These are phyloP conservation scores for Penicillium sp. DNA, from an alignment of 2,329 filamentous ascomycete species.

Conservation along the genomic window DNA sequence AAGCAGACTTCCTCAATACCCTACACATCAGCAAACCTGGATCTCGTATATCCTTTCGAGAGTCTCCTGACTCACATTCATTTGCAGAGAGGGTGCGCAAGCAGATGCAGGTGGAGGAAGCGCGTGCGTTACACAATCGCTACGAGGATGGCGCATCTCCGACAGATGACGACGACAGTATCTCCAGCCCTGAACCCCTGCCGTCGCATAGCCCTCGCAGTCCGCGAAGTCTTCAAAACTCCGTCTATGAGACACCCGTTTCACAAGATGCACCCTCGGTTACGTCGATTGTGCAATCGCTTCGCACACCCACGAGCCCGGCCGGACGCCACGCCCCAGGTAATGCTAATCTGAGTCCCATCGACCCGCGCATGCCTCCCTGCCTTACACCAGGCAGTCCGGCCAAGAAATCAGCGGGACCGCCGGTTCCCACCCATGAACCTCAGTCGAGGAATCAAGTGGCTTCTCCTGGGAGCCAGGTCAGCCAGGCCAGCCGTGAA, in stretches of 20 bases:
- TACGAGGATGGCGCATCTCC: slow-evolving; percentile 33
- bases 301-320: slow-evolving; percentile 28
- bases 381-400: slow-evolving; percentile 23
- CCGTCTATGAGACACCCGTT: slow-evolving; percentile 25
- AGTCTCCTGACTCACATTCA: slow-evolving; percentile 42
- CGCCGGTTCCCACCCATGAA: slow-evolving; percentile 6
- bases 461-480: slow-evolving; percentile 12
- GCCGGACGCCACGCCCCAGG: slow-evolving; percentile 13
- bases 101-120: slow-evolving; percentile 54
- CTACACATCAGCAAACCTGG: slow-evolving; percentile 29
- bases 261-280: slow-evolving; percentile 24
- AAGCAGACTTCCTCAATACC: slow-evolving; percentile 38
- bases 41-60: slow-evolving; percentile 41
- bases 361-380: slow-evolving; percentile 26
- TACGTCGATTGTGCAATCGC: slow-evolving; percentile 25
- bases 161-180: slow-evolving; percentile 19
- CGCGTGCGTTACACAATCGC: slow-evolving; percentile 48
- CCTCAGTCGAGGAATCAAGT: slow-evolving; percentile 3
- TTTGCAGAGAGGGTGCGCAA: slow-evolving; percentile 49
- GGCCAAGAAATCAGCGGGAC: slow-evolving; percentile 10
- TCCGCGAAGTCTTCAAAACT: slow-evolving; percentile 10
- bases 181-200: slow-evolving; percentile 16
- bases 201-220: slow-evolving; percentile 14
- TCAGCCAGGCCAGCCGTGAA: slow-evolving; percentile 10
- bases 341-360: slow-evolving; percentile 22